phyloP scores from a whole-genome alignment of 495 filamentous ascomycete species.

The Staphylotrichum tortipilum region DNA sequence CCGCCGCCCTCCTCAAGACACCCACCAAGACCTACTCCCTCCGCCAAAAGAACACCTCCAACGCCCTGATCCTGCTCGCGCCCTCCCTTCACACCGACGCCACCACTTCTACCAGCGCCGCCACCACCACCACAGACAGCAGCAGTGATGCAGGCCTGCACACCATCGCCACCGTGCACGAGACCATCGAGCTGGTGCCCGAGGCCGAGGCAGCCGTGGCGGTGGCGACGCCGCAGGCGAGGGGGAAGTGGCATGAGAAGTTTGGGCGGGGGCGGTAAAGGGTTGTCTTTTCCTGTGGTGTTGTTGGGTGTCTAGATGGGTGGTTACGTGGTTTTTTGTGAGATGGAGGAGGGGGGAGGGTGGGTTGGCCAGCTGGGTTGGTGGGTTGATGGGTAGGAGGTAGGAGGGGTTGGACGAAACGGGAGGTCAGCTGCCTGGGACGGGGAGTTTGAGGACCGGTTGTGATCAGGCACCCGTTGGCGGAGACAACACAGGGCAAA shows the following conservation, averaged over 20 bases:
- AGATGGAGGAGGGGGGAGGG: not conserved
- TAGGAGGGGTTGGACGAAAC: too few relatives aligned
- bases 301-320: not conserved
- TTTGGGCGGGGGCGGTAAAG: slow-evolving; percentile 49
- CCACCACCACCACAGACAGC: slow-evolving; percentile 14
- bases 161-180: slow-evolving; percentile 60
- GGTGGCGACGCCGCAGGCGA: slow-evolving; percentile 37
- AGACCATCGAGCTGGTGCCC: slow-evolving; percentile 60
- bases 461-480: too few relatives aligned
- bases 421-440: too few relatives aligned
- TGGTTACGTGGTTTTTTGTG: too few relatives aligned
- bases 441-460: too few relatives aligned
- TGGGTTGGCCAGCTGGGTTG: too few relatives aligned
- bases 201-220: slow-evolving; percentile 21
- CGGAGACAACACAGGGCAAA: too few relatives aligned
- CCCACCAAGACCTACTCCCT: slow-evolving; percentile 63
- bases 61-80: slow-evolving; percentile 64
- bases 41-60: slow-evolving; percentile 86
- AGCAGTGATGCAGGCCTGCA: slow-evolving; percentile 31
- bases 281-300: too few relatives aligned
- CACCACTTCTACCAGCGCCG: slow-evolving; percentile 5
- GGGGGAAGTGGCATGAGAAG: slow-evolving; percentile 83
- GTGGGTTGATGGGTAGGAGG: too few relatives aligned
- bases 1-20: slow-evolving; percentile 68
- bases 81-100: too few relatives aligned